A percentile compares a stretch with the other conserved stretches of the same genome.
These are phyloP conservation scores for Starmera quercuum DNA, from an alignment of 805 yeast genomes.

Conservation along the genomic window DNA sequence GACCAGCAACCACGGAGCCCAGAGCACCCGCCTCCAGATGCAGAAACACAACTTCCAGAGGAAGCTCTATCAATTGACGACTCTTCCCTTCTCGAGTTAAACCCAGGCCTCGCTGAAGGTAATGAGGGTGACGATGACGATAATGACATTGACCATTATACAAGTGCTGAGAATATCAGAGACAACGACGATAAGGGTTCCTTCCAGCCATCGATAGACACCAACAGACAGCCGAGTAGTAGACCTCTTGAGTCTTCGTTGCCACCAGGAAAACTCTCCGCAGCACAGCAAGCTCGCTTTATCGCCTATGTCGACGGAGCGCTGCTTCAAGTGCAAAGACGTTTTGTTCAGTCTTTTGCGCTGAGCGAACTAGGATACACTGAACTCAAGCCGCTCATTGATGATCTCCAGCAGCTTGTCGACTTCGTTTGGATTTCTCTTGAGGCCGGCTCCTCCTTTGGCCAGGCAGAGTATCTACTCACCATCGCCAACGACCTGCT, in stretches of 20 bases:
- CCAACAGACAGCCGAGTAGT: no score
- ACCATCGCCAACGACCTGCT: constrained; percentile 59
- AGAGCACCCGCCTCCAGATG: constrained; percentile 16
- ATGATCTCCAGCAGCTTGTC: constrained; percentile 40
- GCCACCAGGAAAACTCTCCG: constrained; percentile 30
- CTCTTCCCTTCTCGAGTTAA: constrained; percentile 16
- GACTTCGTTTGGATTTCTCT: constrained; percentile 60
- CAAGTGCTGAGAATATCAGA: background rate
- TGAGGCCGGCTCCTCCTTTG: constrained; percentile 27
- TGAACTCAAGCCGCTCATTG: constrained; percentile 26
- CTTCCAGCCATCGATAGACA: background rate
- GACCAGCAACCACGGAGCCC: constrained; percentile 18
- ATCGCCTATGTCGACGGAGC: constrained; percentile 46
- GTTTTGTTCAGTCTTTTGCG: constrained; percentile 38
- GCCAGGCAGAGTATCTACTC: constrained; percentile 57
- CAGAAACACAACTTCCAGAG: constrained; percentile 9
- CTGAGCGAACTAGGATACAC: constrained; percentile 23
- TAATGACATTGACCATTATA: background rate
- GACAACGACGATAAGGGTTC: background rate
- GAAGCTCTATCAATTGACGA: constrained; percentile 8
- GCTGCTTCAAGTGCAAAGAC: constrained; percentile 46
- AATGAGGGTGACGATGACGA: background rate
- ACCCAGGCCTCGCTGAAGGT: constrained; percentile 13
- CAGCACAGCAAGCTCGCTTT: constrained; percentile 49
- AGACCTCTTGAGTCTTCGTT: no score